Base-by-base conservation (phyloP, 108 stramenopile genomes). In the Hondaea fermentalgiana region DNA sequence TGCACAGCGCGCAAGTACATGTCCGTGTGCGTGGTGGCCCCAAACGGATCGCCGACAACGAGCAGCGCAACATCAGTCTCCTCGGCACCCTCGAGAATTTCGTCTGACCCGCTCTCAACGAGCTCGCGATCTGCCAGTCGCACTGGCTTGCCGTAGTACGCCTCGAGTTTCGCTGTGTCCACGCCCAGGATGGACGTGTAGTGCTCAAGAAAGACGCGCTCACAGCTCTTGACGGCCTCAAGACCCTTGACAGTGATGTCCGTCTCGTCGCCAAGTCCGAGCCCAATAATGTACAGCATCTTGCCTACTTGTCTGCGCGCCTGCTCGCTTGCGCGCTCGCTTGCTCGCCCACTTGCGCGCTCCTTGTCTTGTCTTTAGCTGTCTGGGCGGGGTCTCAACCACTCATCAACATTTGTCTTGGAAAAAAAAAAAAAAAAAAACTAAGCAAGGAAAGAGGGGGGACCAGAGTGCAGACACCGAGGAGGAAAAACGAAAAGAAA, bases 1-100 rank as follows among this genome's bases (percentile, higher is more conserved):
- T 96, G 93, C 87, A 91, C 91, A 12, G 97, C 97, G 25, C 92
- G 91, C 5, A 60, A 35, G 60, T 58, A 60, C 58, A 92, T 60
- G 72, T 92, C 91, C 5, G 76, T 88, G 90, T 92, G 91, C 16
- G 91, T 92, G 8, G 91, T 92, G 51, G 91, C 89, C n/a, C 97
- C 97, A 6, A 99, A 95, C 5, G 98, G 98, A 91, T 99, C 99
- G 14, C 99, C 99, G 0, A 99, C 99, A 8, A 99, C 98, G 21
- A 99, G 93, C 87, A 99, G 95, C 2, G 97, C 93, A 3, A 99
- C 98, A 25, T 96, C 93, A 58, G 92, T 29, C 25, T 96, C 93
- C 58, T 94, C 95, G 43, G 93, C 92, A 21, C 94, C 94, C 57
- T 94, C 95, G 44, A 96, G 89, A 17, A 99, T 99, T 49, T 96